Evolutionary conservation across 1,284 basidiomycete genomes (phyloP), one percentile per base, ranked within the genome.

Genomic region (Malassezia restricta): DNA sequence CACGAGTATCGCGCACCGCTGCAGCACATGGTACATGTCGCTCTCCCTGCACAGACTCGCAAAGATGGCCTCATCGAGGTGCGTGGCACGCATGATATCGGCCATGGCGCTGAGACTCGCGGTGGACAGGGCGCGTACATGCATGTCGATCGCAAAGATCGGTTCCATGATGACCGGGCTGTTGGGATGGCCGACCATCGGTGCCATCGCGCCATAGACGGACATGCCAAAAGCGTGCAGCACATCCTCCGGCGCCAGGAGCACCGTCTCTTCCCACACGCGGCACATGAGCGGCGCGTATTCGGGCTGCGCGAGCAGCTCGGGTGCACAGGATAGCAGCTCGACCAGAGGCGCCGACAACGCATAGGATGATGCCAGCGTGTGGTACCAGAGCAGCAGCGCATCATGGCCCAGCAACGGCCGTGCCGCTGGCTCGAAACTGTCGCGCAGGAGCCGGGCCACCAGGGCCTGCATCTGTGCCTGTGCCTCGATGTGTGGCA

Each of bases 341-440:
- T 54, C 48, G 28, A 70, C 65, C 8, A 71, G 58, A n/a, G 59
- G 58, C 37, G 53, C 53, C 8, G 65, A 66, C 61, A 73, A 62
- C 20, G 41, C 47, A 7, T 63, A 59, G 28, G 66, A 56, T 30
- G 61, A 62, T 27, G 63, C 61, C n/a, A 73, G 55, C 3, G 70
- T 60, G 20, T 62, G 56, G 12, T 58, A 60, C 62, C 63, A 73
- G 14, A 69, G 64, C 52, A 68, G 56, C 8, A 73, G 55, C 17
- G 67, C 70, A 45, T 73, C 70, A 29, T 64, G 63, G 6, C 62
- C 70, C 3, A 73, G 50, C 39, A 69, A 43, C 39, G 66, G 57
- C 27, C 63, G 59, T 9, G 62, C 45, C 6, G 47, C 52, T 0
- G 59, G 62, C 35, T 59, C 37, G 12, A 72, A 52, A 24, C 63